phyloP scores from a whole-genome alignment of 2,329 filamentous ascomycete genomes.

The Fusarium mundagurra region DNA sequence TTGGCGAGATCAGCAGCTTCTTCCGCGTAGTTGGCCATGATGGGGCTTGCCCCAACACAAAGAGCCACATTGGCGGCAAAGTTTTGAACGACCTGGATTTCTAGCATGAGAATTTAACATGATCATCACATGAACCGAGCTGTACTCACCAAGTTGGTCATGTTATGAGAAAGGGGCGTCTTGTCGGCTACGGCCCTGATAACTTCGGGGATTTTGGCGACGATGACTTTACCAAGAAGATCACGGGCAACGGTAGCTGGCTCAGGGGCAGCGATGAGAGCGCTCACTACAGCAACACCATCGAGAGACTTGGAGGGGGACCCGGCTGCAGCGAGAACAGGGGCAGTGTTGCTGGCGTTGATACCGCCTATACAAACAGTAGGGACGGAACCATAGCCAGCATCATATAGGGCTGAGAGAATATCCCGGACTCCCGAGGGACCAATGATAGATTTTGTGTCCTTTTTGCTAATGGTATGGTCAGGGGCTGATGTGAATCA shows the following conservation, averaged over 20 bases:
- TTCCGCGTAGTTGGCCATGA: conserved; percentile 89
- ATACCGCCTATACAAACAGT: conserved; percentile 92
- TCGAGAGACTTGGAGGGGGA: conserved; percentile 69
- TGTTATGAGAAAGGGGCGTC: conserved; percentile 88
- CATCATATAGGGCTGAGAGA: conserved; percentile 64
- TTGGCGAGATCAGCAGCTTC: conserved; percentile 84
- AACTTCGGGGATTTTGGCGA: conserved; percentile 62
- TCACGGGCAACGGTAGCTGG: conserved; percentile 70
- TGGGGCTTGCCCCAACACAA: conserved; percentile 85
- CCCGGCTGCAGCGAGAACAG: conserved; percentile 76
- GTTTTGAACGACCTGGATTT: conserved; percentile 79
- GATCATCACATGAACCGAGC: not conserved
- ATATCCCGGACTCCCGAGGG: conserved; percentile 64
- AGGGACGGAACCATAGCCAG: conserved; percentile 57
- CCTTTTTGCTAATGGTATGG: conserved; percentile 71
- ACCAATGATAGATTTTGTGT: conserved; percentile 76
- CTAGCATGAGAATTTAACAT: not conserved
- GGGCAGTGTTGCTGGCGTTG: conserved; percentile 78
- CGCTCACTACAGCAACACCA: conserved; percentile 89
- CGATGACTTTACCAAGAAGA: conserved; percentile 58
- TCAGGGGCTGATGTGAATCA: conserved; percentile 1
- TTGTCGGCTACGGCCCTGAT: conserved; percentile 69
- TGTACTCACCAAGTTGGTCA: conserved; percentile 81
- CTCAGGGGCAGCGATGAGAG: conserved; percentile 78
- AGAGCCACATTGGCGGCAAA: conserved; percentile 92